These are phyloP conservation scores for Effrenium voratum DNA, from an alignment of 73 alveolate species.

Conservation along the genomic window DNA sequence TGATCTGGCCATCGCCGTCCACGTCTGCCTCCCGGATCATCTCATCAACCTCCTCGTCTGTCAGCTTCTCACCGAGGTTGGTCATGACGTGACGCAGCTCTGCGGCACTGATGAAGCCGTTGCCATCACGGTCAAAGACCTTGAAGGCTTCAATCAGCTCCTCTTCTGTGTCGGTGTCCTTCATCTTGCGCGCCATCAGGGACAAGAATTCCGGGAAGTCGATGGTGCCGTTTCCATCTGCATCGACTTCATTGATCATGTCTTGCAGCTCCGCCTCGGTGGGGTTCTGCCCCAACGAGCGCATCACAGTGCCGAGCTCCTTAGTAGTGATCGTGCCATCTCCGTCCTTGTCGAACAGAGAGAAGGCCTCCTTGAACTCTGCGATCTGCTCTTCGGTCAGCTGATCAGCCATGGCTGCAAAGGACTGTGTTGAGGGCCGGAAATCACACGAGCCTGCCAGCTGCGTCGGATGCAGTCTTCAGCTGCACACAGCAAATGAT, in stretches of 20 bases:
- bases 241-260: conserved; percentile 97
- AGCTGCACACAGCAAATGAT: too few species aligned
- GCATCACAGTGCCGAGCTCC: conserved; percentile 99
- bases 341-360: conserved; percentile 98
- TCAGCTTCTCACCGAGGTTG: conserved; percentile 95
- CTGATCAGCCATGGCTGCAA: too few species aligned
- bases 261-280: conserved; percentile 97
- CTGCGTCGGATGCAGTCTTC: too few species aligned
- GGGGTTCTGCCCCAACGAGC: conserved; percentile 98
- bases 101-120: conserved; percentile 94
- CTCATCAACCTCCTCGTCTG: conserved; percentile 94
- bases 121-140: conserved; percentile 95
- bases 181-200: conserved; percentile 98
- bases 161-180: conserved; percentile 96
- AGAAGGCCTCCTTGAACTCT: conserved; percentile 98
- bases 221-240: conserved; percentile 98
- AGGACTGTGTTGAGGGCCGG: too few species aligned
- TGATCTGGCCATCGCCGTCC: conserved; percentile 97
- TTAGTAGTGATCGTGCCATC: conserved; percentile 97
- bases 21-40: conserved; percentile 94
- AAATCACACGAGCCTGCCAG: too few species aligned
- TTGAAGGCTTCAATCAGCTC: conserved; percentile 96
- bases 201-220: conserved; percentile 99
- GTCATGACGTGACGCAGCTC: conserved; percentile 95
- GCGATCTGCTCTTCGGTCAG: conserved; percentile 98